A percentile compares a stretch with the other conserved stretches of the same genome.
Evolutionary conservation across 2,329 filamentous ascomycete species (phyloP).

Genomic region (Fusarium abutilonis): DNA sequence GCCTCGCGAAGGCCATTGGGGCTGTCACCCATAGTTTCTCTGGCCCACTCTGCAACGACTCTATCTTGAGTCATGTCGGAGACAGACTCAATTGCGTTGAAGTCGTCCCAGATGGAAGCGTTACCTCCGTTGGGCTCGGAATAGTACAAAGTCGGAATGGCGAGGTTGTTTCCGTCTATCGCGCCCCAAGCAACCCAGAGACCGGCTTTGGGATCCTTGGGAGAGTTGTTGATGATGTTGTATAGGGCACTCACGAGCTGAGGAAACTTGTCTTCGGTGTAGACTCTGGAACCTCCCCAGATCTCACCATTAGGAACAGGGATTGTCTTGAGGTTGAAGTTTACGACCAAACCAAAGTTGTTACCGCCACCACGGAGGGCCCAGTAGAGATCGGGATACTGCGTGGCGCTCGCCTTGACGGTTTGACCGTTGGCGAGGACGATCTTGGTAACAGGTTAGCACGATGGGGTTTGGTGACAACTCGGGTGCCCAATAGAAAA

Average conservation of each 20-base stretch:
- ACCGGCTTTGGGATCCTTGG: constrained; percentile 22
- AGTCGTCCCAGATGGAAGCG: constrained; percentile 51
- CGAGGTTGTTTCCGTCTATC: constrained; percentile 1
- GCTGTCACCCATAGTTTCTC: constrained; percentile 8
- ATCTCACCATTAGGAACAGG: constrained; percentile 18
- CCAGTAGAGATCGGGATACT: constrained; percentile 55
- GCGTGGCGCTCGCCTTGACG: constrained; percentile 7
- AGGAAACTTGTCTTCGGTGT: constrained; percentile 45
- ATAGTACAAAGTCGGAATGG: constrained; percentile 50
- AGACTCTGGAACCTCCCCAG: constrained; percentile 46
- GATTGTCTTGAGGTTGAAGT: constrained; percentile 27
- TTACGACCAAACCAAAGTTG: constrained; percentile 32
- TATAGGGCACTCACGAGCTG: constrained; percentile 48
- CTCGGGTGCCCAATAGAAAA: too few relatives aligned
- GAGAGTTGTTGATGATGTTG: constrained; percentile 32
- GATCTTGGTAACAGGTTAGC: neutral
- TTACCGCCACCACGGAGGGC: constrained; percentile 55
- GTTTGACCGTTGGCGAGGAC: constrained; percentile 26
- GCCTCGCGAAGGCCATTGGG: constrained; percentile 15
- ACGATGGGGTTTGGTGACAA: too few relatives aligned
- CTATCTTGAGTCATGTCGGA: constrained; percentile 15
- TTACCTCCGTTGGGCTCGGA: constrained; percentile 48
- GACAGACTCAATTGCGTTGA: constrained; percentile 44
- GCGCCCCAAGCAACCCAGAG: constrained; percentile 8
- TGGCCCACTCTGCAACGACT: neutral